Percentiles rank a stretch among this genome's conserved stretches.
phyloP scores from a whole-genome alignment of 192 early-diverging fungal species.

The Spinellus fusiger region DNA sequence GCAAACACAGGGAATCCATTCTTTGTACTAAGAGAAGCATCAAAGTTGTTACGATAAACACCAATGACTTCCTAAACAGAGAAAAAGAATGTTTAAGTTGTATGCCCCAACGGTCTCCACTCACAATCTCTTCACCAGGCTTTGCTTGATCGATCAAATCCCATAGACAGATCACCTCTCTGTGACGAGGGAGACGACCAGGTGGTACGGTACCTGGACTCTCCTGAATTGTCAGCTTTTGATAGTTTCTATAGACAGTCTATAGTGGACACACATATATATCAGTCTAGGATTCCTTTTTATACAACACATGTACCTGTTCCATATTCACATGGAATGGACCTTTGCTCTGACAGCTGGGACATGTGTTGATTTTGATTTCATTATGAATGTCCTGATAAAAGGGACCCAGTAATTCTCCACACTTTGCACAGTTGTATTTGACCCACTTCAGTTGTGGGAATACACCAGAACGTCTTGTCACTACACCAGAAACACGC shows the following conservation, averaged over 20 bases:
- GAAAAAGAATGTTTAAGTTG: background rate
- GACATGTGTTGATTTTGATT: slow-evolving; percentile 78
- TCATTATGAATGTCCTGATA: slow-evolving; percentile 89
- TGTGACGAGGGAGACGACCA: slow-evolving; percentile 88
- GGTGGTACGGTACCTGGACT: slow-evolving; percentile 92
- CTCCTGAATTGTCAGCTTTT: slow-evolving; percentile 93
- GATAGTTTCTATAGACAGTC: slow-evolving; percentile 97
- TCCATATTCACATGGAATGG: slow-evolving; percentile 89
- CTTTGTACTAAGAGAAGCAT: slow-evolving; percentile 76
- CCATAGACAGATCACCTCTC: slow-evolving; percentile 91
- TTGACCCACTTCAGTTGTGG: slow-evolving; percentile 97
- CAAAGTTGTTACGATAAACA: slow-evolving; percentile 93
- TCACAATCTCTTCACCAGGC: slow-evolving; percentile 92
- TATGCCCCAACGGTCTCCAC: slow-evolving; percentile 1
- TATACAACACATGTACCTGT: slow-evolving; percentile 45
- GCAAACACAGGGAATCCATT: slow-evolving; percentile 97
- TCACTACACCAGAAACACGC: slow-evolving; percentile 87
- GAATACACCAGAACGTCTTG: slow-evolving; percentile 89
- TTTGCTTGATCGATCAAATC: slow-evolving; percentile 94
- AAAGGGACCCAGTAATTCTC: slow-evolving; percentile 84
- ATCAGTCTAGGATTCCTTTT: background rate
- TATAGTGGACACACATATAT: slow-evolving; percentile 10
- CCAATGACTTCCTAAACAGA: slow-evolving; percentile 76
- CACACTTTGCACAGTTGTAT: slow-evolving; percentile 94
- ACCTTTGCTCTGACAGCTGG: slow-evolving; percentile 84